Evolutionary conservation across 352 stramenopile species (phyloP).

Genomic region (Globisporangium iwayamae): DNA sequence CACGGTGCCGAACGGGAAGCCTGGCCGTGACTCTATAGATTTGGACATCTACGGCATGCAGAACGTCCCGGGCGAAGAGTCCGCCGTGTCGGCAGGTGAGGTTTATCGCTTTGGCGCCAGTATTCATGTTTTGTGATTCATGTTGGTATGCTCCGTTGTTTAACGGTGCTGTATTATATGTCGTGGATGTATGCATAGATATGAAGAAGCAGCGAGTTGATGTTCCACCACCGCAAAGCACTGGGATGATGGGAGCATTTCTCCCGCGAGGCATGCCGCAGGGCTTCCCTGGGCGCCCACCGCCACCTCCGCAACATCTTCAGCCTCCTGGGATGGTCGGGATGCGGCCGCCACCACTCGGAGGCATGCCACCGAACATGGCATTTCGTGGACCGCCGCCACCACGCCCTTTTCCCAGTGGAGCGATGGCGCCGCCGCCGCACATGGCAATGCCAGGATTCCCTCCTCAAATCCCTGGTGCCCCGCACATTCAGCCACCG

Average conservation of each 20-base stretch:
- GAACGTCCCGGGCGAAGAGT: slow-evolving; percentile 57
- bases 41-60: slow-evolving; percentile 91
- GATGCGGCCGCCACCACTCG: slow-evolving; percentile 46
- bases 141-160: neutral
- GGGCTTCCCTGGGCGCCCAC: slow-evolving; percentile 39
- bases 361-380: slow-evolving; percentile 9
- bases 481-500: slow-evolving; percentile 4
- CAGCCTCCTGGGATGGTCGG: slow-evolving; percentile 42
- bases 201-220: slow-evolving; percentile 54
- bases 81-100: slow-evolving; percentile 16
- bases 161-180: neutral
- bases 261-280: slow-evolving; percentile 38
- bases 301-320: slow-evolving; percentile 43
- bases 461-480: slow-evolving; percentile 10
- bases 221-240: slow-evolving; percentile 1
- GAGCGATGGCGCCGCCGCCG: slow-evolving; percentile 27
- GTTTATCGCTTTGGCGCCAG: slow-evolving; percentile 9
- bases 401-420: slow-evolving; percentile 28
- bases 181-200: slow-evolving; percentile 3
- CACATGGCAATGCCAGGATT: slow-evolving; percentile 16
- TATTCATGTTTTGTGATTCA: neutral
- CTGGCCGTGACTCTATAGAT: slow-evolving; percentile 71
- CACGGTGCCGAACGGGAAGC: slow-evolving; percentile 83
- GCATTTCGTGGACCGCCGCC: slow-evolving; percentile 26
- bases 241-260: slow-evolving; percentile 34